Evolutionary conservation across 805 yeast genomes (phyloP), one percentile per base, ranked within the genome.

Genomic region (Myxozyma kluyveri): DNA sequence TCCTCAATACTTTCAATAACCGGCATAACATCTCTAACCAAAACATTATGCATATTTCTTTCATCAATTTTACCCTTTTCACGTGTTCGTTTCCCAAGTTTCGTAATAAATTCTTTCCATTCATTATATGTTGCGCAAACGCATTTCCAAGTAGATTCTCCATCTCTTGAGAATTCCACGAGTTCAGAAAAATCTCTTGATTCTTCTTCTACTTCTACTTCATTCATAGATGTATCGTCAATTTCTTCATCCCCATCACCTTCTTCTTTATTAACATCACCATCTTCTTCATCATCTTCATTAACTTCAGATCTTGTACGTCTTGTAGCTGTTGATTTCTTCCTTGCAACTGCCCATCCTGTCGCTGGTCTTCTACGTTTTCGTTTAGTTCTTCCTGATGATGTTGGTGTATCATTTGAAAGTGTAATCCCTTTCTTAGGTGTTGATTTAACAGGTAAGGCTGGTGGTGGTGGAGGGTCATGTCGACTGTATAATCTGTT

Each of bases 401-500:
- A 9, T 37, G 45, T 9, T 42, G 39, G 17, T 23, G 21, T 18
- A 17, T 37, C 33, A 29, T 9, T 23, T 38, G 46, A 43, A n/a
- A n/a, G n/a, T n/a, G n/a, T n/a, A n/a, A n/a, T n/a, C n/a, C n/a
- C n/a, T 47, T 46, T 45, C 40, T 55, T 39, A 47, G 52, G 49
- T 27, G 47, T 36, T 47, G 45, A 24, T 10, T 19, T n/a, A 17
- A 42, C 27, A 17, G 49, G 46, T n/a, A n/a, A n/a, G 21, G 23
- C 36, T 21, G 56, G 41, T 18, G 50, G 36, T 4, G 43, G 43
- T 7, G 46, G 51, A 2, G 50, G 47, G 18, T 49, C 51, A 31
- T 41, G 37, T 17, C 59, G 46, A 24, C 51, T 33, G 47, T 69
- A 69, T 3, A 69, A 54, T 18, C 72, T 56, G 32, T 68, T 68